A percentile compares a stretch with the other conserved stretches of the same genome.
Evolutionary conservation across 2,329 filamentous ascomycete genomes (phyloP).

Genomic region (Dryadomyces quercus-mongolicae): DNA sequence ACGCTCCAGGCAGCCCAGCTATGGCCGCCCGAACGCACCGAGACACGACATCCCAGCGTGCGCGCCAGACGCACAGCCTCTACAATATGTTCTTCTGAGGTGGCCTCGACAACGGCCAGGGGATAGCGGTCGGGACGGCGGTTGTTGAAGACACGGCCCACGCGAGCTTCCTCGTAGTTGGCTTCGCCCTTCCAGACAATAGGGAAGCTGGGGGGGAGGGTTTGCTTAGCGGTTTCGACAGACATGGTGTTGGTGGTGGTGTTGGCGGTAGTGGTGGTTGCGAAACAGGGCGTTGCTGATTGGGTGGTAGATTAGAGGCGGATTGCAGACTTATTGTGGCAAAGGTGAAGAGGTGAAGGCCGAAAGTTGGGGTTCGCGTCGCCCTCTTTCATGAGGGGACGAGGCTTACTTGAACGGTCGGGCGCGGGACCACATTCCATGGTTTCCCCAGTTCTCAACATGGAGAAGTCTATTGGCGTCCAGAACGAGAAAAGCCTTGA

Average conservation of each 20-base stretch:
- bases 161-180: slow-evolving; percentile 7
- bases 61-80: slow-evolving; percentile 25
- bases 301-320: no score
- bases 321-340: no score
- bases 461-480: neutral
- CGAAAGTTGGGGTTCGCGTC: no score
- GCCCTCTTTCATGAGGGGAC: no score
- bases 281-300: neutral
- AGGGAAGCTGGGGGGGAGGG: slow-evolving; percentile 7
- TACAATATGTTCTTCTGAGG: slow-evolving; percentile 20
- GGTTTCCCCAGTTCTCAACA: neutral
- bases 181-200: slow-evolving; percentile 5
- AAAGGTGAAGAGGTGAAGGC: no score
- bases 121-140: slow-evolving; percentile 25
- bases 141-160: slow-evolving; percentile 30
- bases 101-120: slow-evolving; percentile 27
- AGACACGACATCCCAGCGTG: slow-evolving; percentile 21
- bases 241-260: neutral
- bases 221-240: neutral
- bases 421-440: neutral
- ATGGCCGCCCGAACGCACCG: slow-evolving; percentile 34
- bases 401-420: no score
- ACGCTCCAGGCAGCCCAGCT: slow-evolving; percentile 34
- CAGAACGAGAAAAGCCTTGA: no score
- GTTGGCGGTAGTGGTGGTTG: neutral